These are phyloP conservation scores for Hibiscus mutabilis DNA, from an alignment of 345 rosid species.

Conservation along the genomic window DNA sequence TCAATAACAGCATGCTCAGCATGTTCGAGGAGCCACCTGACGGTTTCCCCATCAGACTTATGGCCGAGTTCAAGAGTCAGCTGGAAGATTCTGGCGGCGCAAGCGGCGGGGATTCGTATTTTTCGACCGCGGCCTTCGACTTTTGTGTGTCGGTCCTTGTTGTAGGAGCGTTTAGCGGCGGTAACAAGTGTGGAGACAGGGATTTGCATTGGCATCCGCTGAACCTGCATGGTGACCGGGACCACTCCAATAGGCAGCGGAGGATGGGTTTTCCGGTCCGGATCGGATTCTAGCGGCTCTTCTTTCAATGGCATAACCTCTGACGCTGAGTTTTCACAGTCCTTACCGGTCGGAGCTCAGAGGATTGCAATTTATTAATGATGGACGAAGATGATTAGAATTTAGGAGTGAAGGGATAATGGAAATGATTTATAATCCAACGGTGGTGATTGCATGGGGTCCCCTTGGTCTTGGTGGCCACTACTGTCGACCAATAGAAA, in stretches of 20 bases:
- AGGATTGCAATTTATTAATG: too few relatives aligned
- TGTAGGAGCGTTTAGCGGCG: conserved; percentile 28
- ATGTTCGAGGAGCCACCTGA: conserved; percentile 64
- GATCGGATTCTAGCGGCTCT: conserved; percentile 28
- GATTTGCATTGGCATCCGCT: too few relatives aligned
- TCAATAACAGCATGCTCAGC: conserved; percentile 68
- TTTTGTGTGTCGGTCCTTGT: conserved; percentile 74
- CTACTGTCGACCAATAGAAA: conserved; percentile 9
- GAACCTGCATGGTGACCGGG: conserved; percentile 8
- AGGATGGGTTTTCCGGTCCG: not conserved
- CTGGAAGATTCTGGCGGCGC: conserved; percentile 69
- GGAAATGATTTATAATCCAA: not conserved
- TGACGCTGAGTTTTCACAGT: conserved; percentile 14
- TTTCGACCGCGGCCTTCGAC: conserved; percentile 85
- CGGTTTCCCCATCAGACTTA: conserved; percentile 74
- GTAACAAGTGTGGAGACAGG: not conserved
- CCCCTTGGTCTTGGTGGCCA: conserved; percentile 8
- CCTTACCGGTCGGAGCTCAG: not conserved
- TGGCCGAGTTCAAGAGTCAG: conserved; percentile 65
- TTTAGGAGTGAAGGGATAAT: too few relatives aligned
- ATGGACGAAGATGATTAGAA: too few relatives aligned
- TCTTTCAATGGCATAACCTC: conserved; percentile 28
- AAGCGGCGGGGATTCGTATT: conserved; percentile 60
- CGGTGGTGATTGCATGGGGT: conserved; percentile 13
- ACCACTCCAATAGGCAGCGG: conserved; percentile 3